phyloP scores from a whole-genome alignment of 1,139 yeast species.

The Yamadazyma buinensis region DNA sequence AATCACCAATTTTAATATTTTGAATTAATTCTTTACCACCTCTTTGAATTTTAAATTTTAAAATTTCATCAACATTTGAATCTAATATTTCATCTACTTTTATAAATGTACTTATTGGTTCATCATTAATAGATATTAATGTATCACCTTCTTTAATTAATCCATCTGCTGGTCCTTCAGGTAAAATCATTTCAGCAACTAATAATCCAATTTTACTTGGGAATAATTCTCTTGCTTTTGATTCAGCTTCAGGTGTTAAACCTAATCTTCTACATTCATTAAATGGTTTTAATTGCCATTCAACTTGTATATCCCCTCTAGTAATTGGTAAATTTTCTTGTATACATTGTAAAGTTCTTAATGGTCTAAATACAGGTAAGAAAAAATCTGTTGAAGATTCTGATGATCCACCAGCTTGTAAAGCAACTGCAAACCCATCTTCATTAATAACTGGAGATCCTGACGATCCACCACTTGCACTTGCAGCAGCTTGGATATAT shows the following conservation, averaged over 20 bases:
- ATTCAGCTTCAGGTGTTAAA: constrained; percentile 70
- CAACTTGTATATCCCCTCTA: constrained; percentile 83
- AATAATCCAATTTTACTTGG: constrained; percentile 79
- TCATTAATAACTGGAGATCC: constrained; percentile 94
- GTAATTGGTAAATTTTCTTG: constrained; percentile 59
- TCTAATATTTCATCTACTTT: constrained; percentile 85
- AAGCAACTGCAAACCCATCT: constrained; percentile 83
- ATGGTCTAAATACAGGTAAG: constrained; percentile 78
- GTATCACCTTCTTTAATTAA: constrained; percentile 83
- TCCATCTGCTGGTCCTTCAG: constrained; percentile 83
- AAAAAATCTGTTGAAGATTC: constrained; percentile 93
- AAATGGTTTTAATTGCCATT: constrained; percentile 82
- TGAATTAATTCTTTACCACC: constrained; percentile 59
- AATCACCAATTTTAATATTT: constrained; percentile 60
- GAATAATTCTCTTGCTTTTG: constrained; percentile 60
- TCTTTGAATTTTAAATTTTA: constrained; percentile 66
- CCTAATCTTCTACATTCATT: constrained; percentile 91
- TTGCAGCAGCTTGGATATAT: constrained; percentile 94
- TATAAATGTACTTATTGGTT: constrained; percentile 64
- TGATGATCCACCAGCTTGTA: constrained; percentile 92
- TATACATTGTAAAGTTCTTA: constrained; percentile 74
- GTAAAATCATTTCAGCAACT: constrained; percentile 80
- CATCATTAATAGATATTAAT: constrained; percentile 67
- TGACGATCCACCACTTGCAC: constrained; percentile 93
- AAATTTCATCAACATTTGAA: constrained; percentile 55